Conservation (phyloP, 495 filamentous ascomycete species). For the Emericellopsis terricola region DNA sequence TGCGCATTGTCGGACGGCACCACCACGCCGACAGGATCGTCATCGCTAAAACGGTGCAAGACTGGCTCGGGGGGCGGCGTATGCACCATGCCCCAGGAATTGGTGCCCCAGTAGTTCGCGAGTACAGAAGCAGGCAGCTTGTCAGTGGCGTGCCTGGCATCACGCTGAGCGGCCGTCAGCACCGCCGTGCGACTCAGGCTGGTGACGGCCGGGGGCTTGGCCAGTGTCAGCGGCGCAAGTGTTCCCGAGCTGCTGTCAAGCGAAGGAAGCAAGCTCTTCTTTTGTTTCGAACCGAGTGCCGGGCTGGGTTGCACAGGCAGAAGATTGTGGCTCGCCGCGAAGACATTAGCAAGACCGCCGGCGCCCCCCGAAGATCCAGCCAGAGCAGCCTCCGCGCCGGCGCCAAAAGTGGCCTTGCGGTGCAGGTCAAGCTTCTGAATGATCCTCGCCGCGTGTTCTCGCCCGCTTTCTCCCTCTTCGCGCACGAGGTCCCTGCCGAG, state of each 20-base stretch:
- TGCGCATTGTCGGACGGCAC: conserved; percentile 10
- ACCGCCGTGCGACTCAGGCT: conserved; percentile 80
- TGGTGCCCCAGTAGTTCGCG: conserved; percentile 85
- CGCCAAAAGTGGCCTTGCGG: conserved; percentile 48
- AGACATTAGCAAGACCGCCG: conserved; percentile 46
- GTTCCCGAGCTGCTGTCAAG: conserved; percentile 31
- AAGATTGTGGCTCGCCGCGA: conserved; percentile 57
- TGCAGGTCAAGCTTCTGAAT: conserved; percentile 88
- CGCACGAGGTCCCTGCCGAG: conserved; percentile 15
- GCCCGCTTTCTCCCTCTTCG: conserved; percentile 43
- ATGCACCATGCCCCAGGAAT: conserved; percentile 65
- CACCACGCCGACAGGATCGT: conserved; percentile 23
- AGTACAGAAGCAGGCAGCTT: conserved; percentile 64
- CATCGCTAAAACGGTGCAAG: conserved; percentile 12
- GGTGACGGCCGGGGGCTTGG: conserved; percentile 68
- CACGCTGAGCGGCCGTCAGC: conserved; percentile 54
- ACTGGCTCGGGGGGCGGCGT: conserved; percentile 16
- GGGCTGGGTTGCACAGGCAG: conserved; percentile 34
- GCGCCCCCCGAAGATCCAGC: conserved; percentile 29
- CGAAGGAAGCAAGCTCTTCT: conserved; percentile 5
- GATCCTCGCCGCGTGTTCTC: conserved; percentile 69
- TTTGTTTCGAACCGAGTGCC: conserved; percentile 6
- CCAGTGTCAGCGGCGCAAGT: conserved; percentile 69
- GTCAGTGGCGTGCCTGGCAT: conserved; percentile 26
- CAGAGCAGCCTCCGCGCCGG: conserved; percentile 18